These are phyloP conservation scores for Kwoniella heveanensis DNA, from an alignment of 768 basidiomycete species.

Conservation along the genomic window DNA sequence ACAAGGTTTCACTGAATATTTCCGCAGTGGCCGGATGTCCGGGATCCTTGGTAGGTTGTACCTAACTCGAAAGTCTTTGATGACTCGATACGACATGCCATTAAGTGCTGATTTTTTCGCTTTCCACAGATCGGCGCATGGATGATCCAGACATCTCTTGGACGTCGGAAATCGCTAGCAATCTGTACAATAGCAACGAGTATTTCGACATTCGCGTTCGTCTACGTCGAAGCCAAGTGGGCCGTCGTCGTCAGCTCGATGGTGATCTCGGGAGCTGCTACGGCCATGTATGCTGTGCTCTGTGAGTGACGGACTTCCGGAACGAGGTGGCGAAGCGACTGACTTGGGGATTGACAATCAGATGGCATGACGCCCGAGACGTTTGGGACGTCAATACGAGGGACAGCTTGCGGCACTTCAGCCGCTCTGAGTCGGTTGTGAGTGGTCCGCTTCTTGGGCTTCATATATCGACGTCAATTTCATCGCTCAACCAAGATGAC, in stretches of 20 bases:
- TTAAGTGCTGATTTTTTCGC: too few relatives aligned
- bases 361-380: constrained; percentile 56
- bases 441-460: too few relatives aligned
- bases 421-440: constrained; percentile 53
- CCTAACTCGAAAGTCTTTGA: too few relatives aligned
- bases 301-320: too few relatives aligned
- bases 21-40: constrained; percentile 51
- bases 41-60: constrained; percentile 52
- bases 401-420: constrained; percentile 55
- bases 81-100: too few relatives aligned
- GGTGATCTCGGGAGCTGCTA: constrained; percentile 50
- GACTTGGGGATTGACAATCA: too few relatives aligned
- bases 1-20: not conserved
- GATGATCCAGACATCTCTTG: constrained; percentile 51
- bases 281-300: constrained; percentile 55
- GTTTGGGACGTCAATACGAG: constrained; percentile 51
- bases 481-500: too few relatives aligned
- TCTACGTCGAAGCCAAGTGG: constrained; percentile 37
- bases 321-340: too few relatives aligned
- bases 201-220: constrained; percentile 52
- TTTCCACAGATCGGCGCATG: constrained; percentile 48
- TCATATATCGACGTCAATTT: too few relatives aligned
- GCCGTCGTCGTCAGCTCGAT: constrained; percentile 51
- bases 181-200: constrained; percentile 51
- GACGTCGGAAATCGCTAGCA: constrained; percentile 50